phyloP scores from a whole-genome alignment of 2,329 filamentous ascomycete species.

The Sporothrix globosa region DNA sequence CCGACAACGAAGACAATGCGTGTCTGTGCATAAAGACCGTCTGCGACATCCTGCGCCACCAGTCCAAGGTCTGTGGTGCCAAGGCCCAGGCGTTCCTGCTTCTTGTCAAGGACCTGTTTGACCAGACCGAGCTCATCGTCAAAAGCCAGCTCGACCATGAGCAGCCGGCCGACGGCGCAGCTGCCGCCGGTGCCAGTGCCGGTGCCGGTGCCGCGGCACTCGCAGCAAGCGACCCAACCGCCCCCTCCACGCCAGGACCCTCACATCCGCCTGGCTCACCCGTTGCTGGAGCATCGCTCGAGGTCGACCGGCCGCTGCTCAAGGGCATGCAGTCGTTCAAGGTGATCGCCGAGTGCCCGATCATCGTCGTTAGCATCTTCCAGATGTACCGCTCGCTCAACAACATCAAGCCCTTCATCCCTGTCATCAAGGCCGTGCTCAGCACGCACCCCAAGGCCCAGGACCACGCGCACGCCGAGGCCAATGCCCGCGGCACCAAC shows the following conservation, averaged over 20 bases:
- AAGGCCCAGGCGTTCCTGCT: slow-evolving; percentile 89
- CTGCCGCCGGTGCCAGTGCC: slow-evolving; percentile 43
- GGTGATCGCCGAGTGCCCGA: slow-evolving; percentile 94
- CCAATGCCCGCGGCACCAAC: slow-evolving; percentile 74
- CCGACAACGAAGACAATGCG: slow-evolving; percentile 98
- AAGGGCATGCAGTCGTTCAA: slow-evolving; percentile 99
- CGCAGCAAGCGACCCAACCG: slow-evolving; percentile 47
- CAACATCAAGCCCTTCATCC: slow-evolving; percentile 91
- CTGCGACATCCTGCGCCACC: slow-evolving; percentile 93
- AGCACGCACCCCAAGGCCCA: slow-evolving; percentile 90
- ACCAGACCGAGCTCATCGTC: slow-evolving; percentile 93
- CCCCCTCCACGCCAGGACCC: slow-evolving; percentile 72
- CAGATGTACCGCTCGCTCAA: slow-evolving; percentile 79
- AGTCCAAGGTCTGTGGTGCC: slow-evolving; percentile 74
- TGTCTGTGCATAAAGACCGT: slow-evolving; percentile 98
- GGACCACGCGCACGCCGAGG: slow-evolving; percentile 86
- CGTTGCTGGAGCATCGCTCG: slow-evolving; percentile 76
- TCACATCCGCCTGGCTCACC: slow-evolving; percentile 76
- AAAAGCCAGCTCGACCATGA: slow-evolving; percentile 89
- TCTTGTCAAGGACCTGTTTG: slow-evolving; percentile 93
- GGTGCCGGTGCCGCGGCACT: neutral
- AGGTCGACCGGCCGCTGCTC: slow-evolving; percentile 78
- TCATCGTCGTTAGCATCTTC: slow-evolving; percentile 98
- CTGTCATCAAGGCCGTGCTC: slow-evolving; percentile 88
- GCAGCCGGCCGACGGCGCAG: slow-evolving; percentile 47